A percentile compares a stretch with the other conserved stretches of the same genome.
Conservation (phyloP, 768 basidiomycete species). For the Lactifluus subvellereus region DNA sequence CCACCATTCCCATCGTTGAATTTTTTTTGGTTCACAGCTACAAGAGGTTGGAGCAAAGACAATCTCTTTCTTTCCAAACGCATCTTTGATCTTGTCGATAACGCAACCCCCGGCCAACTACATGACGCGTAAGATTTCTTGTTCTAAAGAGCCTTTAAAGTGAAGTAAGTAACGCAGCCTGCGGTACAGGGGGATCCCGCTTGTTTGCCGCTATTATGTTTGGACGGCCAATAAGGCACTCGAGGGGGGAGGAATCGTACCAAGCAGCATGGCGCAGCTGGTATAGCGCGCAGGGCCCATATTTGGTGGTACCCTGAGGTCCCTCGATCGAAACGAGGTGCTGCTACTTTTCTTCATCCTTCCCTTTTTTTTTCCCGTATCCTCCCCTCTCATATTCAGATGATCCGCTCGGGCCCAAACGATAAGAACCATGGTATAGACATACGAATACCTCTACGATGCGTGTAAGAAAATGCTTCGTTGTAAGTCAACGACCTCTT, state of each 20-base stretch:
- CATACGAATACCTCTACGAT: neutral
- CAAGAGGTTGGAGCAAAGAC: too few species aligned
- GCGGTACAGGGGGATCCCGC: too few species aligned
- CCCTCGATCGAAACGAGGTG: constrained; percentile 33
- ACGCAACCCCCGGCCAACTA: too few species aligned
- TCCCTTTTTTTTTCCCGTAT: neutral
- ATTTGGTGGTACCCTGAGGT: constrained; percentile 31
- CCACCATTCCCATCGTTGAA: too few species aligned
- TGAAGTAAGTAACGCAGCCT: neutral
- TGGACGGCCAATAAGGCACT: neutral
- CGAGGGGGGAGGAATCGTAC: accelerated
- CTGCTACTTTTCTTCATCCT: constrained; percentile 25
- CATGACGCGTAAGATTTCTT: too few species aligned
- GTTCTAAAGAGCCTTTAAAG: too few species aligned
- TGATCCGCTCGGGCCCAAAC: neutral
- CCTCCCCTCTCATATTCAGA: neutral
- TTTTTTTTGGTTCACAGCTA: too few species aligned
- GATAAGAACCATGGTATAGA: neutral
- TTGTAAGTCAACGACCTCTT: constrained; percentile 14
- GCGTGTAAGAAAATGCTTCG: neutral
- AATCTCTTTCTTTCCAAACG: too few species aligned
- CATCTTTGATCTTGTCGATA: too few species aligned
- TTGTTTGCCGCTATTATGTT: neutral
- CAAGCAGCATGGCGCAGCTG: constrained; percentile 32
- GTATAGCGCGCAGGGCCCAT: constrained; percentile 27